Evolutionary conservation across 371 early-diverging fungal genomes (phyloP).

Genomic region (Homolaphlyctis polyrhiza): DNA sequence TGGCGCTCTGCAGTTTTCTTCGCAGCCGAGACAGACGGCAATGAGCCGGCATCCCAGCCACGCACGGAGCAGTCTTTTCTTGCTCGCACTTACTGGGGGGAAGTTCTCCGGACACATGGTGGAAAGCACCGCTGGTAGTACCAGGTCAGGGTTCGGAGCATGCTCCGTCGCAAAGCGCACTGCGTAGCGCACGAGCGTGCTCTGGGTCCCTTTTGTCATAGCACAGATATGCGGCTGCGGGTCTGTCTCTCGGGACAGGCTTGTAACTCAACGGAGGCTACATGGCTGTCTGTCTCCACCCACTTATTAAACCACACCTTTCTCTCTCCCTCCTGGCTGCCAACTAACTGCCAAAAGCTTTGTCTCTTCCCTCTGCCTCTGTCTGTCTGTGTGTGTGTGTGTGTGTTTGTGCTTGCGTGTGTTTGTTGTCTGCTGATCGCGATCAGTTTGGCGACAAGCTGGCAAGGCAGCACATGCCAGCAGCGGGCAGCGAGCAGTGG

Average conservation of each 20-base stretch:
- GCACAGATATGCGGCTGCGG: slow-evolving; percentile 6
- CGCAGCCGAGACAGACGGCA: neutral
- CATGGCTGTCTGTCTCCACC: neutral
- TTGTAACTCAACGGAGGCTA: slow-evolving; percentile 3
- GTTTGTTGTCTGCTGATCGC: neutral
- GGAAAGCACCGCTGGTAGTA: slow-evolving; percentile 3
- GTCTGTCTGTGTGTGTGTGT: neutral
- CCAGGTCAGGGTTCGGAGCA: neutral
- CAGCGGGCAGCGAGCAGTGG: neutral
- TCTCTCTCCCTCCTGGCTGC: neutral
- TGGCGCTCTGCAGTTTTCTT: neutral
- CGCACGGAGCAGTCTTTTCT: neutral
- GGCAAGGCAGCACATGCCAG: neutral
- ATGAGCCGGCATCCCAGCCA: neutral
- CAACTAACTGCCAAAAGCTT: neutral
- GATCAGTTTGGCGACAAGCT: neutral
- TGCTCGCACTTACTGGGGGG: slow-evolving; percentile 4
- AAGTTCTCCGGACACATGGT: neutral
- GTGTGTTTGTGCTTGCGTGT: neutral
- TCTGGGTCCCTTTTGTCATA: neutral
- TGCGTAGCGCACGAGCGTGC: neutral
- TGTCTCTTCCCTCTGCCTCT: neutral
- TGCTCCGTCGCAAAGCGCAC: neutral
- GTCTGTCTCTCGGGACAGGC: neutral
- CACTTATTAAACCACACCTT: too few species aligned